Evolutionary conservation across 306 rosid species (phyloP).

Genomic region (Sicyos baderoa): DNA sequence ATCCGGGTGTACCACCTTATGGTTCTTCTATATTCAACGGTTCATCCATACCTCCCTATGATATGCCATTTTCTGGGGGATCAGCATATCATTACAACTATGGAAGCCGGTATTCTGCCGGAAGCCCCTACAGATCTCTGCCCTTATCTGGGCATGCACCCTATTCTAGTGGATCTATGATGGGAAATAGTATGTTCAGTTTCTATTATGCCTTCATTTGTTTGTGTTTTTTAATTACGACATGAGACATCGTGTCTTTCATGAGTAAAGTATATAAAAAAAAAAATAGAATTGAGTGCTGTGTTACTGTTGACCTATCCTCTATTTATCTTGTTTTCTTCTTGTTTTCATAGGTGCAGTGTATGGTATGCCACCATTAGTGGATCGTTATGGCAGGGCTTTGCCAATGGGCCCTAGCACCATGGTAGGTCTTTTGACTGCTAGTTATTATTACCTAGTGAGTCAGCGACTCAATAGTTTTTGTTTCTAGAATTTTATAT

Average conservation of each 20-base stretch:
- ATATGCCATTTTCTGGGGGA: slow-evolving; percentile 84
- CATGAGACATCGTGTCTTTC: background rate
- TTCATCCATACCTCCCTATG: slow-evolving; percentile 81
- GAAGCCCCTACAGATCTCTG: slow-evolving; percentile 84
- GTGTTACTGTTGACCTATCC: background rate
- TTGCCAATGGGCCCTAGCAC: slow-evolving; percentile 79
- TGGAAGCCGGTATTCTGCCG: slow-evolving; percentile 63
- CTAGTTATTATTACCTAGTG: background rate
- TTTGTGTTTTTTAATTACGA: slow-evolving; percentile 5
- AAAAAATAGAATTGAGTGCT: background rate
- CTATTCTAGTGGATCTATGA: slow-evolving; percentile 78
- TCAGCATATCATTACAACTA: slow-evolving; percentile 93
- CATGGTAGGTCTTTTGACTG: slow-evolving; percentile 44
- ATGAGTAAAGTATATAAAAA: background rate
- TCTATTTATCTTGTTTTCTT: background rate
- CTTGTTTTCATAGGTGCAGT: slow-evolving; percentile 55
- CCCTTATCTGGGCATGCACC: slow-evolving; percentile 64
- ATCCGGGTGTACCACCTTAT: slow-evolving; percentile 84
- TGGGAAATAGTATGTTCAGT: slow-evolving; percentile 57
- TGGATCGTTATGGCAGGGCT: slow-evolving; percentile 83
- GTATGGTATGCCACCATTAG: slow-evolving; percentile 74
- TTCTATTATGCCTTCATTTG: background rate
- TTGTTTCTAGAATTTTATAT: background rate
- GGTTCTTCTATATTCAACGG: slow-evolving; percentile 90
- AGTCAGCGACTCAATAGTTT: background rate